Evolutionary conservation across 202 grass and related monocot genomes (phyloP), one percentile per base, ranked within the genome.

Genomic region (Tripidium arundinaceum): DNA sequence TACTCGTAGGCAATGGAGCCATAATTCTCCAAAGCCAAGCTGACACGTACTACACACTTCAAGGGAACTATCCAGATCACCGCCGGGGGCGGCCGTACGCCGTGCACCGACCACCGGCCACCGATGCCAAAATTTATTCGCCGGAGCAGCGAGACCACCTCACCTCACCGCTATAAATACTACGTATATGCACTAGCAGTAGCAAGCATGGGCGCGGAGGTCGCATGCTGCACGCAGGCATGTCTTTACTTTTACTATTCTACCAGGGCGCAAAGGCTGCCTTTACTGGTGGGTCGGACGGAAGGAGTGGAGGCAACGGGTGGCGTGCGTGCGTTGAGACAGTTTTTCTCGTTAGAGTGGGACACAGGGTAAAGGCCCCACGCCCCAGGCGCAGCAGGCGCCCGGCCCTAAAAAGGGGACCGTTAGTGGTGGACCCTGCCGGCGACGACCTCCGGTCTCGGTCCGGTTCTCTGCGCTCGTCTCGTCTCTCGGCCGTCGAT

Each of bases 281-380:
- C 25, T 74, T 74, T 80, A 42, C 54, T 16, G 45, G 68, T 54
- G 45, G 64, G n/a, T n/a, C n/a, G n/a, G n/a, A n/a, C n/a, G n/a
- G n/a, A n/a, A n/a, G n/a, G n/a, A n/a, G n/a, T n/a, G n/a, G n/a
- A n/a, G n/a, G n/a, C n/a, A n/a, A n/a, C n/a, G n/a, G n/a, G 40
- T 37, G 70, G 77, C 77, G 84, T 81, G 77, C 62, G n/a, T n/a
- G n/a, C n/a, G 77, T 62, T 47, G 45, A 73, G 85, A 59, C 75
- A 76, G 88, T 90, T 90, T 90, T 90, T 86, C 84, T 90, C 69
- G 88, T 90, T 90, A 59, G 62, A 18, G 83, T 83, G 75, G 75
- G 80, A 76, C n/a, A 83, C 80, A 43, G 87, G 71, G 68, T 38
- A 83, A 83, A 82, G 76, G 65, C 11, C 57, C 75, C 55, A 59